phyloP scores from a whole-genome alignment of 139 green algal genomes.

The Micractinium conductrix region DNA sequence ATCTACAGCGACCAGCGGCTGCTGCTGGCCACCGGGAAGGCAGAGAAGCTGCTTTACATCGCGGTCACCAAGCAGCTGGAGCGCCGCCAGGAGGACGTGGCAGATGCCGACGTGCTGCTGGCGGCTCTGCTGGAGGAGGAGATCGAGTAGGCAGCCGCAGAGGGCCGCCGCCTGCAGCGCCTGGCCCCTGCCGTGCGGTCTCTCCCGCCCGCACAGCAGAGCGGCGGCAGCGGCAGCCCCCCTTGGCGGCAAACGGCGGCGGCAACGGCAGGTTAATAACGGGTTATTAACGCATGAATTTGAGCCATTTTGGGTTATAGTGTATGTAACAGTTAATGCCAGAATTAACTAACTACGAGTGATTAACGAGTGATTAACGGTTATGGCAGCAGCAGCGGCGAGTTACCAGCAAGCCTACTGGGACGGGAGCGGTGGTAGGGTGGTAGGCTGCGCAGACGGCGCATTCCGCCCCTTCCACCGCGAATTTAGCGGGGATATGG shows the following conservation, averaged over 20 bases:
- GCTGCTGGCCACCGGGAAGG: not conserved
- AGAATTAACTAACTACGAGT: no score
- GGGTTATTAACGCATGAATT: not conserved
- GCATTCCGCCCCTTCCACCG: no score
- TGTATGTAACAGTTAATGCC: no score
- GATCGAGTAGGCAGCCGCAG: not conserved
- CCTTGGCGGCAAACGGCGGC: no score
- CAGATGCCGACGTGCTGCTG: not conserved
- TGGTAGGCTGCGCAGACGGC: no score
- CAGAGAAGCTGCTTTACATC: not conserved
- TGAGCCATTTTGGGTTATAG: no score
- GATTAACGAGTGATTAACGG: no score
- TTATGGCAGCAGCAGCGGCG: not conserved
- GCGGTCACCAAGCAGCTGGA: not conserved
- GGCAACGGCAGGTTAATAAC: not conserved
- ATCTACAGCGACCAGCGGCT: not conserved
- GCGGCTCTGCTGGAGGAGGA: not conserved
- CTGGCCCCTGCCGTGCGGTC: not conserved
- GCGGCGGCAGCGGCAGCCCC: not conserved
- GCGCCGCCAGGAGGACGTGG: not conserved
- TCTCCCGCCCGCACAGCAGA: no score
- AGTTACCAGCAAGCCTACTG: not conserved
- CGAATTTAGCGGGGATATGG: no score
- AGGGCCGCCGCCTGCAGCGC: not conserved
- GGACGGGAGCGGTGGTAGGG: not conserved